A percentile compares a stretch with the other conserved stretches of the same genome.
Conservation (phyloP, 1,139 yeast species). For the Magnusiomyces magnusii region DNA sequence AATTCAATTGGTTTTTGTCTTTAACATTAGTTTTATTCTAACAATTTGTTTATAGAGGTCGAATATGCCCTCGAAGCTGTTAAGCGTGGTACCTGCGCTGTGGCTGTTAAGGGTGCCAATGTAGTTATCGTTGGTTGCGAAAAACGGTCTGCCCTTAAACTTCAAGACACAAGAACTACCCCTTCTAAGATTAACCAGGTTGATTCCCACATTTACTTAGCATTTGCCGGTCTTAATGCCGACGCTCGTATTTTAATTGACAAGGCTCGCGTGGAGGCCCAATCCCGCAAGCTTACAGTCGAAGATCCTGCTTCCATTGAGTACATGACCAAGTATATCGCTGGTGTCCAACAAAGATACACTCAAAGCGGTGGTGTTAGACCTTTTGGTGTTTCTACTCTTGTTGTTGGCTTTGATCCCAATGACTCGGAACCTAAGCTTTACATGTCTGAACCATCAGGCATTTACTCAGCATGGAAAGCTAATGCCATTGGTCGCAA, state of each 20-base stretch:
- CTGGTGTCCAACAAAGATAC: constrained; percentile 94
- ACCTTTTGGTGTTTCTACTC: constrained; percentile 91
- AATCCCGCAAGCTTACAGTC: constrained; percentile 85
- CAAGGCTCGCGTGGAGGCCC: constrained; percentile 95
- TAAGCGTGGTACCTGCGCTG: constrained; percentile 96
- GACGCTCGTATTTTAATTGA: constrained; percentile 96
- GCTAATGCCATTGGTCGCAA: constrained; percentile 97
- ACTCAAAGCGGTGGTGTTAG: constrained; percentile 98
- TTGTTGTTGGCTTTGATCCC: constrained; percentile 92
- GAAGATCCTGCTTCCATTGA: constrained; percentile 94
- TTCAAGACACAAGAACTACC: constrained; percentile 94
- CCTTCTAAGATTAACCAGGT: constrained; percentile 90
- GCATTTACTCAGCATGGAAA: constrained; percentile 98
- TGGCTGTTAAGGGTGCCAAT: constrained; percentile 87
- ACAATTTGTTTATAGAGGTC: constrained; percentile 47
- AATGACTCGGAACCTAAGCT: constrained; percentile 74
- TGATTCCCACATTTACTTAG: constrained; percentile 84
- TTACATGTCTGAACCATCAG: constrained; percentile 96
- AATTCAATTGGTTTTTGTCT: not conserved
- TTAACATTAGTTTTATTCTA: constrained; percentile 7
- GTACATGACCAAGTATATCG: constrained; percentile 87
- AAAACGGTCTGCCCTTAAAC: constrained; percentile 86
- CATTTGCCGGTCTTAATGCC: constrained; percentile 97
- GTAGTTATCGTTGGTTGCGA: constrained; percentile 97
- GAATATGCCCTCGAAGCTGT: constrained; percentile 98